phyloP scores from a whole-genome alignment of 1,284 basidiomycete genomes.

The Wolfiporia cocos region DNA sequence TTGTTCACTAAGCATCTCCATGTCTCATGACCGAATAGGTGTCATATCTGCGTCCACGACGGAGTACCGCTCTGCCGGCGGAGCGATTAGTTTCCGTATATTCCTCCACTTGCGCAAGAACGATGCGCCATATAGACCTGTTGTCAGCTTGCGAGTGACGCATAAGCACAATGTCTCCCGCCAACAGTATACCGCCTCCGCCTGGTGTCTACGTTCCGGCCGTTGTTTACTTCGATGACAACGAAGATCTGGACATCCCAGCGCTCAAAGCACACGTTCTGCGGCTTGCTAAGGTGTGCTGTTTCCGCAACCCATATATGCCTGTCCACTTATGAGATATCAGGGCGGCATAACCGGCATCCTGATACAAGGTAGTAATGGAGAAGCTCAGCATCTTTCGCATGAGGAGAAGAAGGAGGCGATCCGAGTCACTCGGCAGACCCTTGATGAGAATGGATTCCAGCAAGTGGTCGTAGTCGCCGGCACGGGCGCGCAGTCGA shows the following conservation, averaged over 20 bases:
- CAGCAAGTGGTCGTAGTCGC: slow-evolving; percentile 69
- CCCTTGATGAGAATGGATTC: slow-evolving; percentile 72
- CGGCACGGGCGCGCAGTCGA: slow-evolving; percentile 80
- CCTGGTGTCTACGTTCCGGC: slow-evolving; percentile 69
- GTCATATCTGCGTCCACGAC: neutral
- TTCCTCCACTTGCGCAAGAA: too few relatives aligned
- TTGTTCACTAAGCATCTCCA: too few relatives aligned
- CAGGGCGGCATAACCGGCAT: slow-evolving; percentile 70
- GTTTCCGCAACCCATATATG: neutral
- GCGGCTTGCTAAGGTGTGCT: slow-evolving; percentile 46
- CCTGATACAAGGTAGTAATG: slow-evolving; percentile 72
- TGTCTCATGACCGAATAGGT: neutral
- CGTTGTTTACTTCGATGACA: slow-evolving; percentile 58
- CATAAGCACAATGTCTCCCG: neutral
- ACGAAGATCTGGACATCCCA: slow-evolving; percentile 60
- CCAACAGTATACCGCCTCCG: slow-evolving; percentile 36
- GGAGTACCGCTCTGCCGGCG: neutral
- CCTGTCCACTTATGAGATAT: neutral
- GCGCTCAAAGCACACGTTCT: slow-evolving; percentile 38
- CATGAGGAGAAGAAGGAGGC: slow-evolving; percentile 60
- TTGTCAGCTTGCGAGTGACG: too few relatives aligned
- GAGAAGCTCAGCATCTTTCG: slow-evolving; percentile 76
- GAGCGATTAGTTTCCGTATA: neutral
- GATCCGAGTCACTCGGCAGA: slow-evolving; percentile 63
- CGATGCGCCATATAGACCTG: too few relatives aligned